Evolutionary conservation across 2,329 filamentous ascomycete genomes (phyloP).

Genomic region (Fusarium proliferatum): DNA sequence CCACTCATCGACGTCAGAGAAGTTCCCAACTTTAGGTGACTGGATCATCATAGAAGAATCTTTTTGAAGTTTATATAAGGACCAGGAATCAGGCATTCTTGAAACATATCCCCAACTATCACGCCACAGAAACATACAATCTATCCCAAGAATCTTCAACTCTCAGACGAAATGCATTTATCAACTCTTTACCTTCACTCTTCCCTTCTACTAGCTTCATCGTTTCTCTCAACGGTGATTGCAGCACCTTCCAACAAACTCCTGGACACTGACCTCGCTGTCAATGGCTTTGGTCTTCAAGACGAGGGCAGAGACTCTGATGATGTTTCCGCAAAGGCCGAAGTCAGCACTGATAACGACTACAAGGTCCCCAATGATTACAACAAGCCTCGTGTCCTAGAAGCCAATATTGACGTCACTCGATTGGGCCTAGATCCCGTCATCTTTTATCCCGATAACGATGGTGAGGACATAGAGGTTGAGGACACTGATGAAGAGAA

Average conservation of each 20-base stretch:
- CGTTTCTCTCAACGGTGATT: neutral
- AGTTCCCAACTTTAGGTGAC: neutral
- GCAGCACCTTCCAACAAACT: conserved; percentile 7
- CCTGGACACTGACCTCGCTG: neutral
- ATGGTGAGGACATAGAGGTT: neutral
- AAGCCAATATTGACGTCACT: neutral
- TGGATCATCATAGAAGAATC: neutral
- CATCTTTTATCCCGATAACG: neutral
- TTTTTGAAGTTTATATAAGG: neutral
- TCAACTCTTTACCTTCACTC: conserved; percentile 7
- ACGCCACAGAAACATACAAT: neutral
- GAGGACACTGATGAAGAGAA: neutral
- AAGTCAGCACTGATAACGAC: neutral
- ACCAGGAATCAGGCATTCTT: neutral
- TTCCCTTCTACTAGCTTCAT: conserved; percentile 16
- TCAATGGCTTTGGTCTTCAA: neutral
- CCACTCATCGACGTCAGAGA: conserved; percentile 8
- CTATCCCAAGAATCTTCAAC: neutral
- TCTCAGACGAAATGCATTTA: conserved; percentile 23
- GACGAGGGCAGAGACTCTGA: neutral
- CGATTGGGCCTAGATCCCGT: neutral
- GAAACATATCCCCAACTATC: neutral
- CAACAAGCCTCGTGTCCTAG: conserved; percentile 2
- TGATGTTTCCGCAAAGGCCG: neutral
- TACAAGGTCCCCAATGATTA: neutral